Percentiles rank a stretch among this genome's conserved stretches.
phyloP scores from a whole-genome alignment of 495 filamentous ascomycete genomes.

The Penicilliopsis zonata region DNA sequence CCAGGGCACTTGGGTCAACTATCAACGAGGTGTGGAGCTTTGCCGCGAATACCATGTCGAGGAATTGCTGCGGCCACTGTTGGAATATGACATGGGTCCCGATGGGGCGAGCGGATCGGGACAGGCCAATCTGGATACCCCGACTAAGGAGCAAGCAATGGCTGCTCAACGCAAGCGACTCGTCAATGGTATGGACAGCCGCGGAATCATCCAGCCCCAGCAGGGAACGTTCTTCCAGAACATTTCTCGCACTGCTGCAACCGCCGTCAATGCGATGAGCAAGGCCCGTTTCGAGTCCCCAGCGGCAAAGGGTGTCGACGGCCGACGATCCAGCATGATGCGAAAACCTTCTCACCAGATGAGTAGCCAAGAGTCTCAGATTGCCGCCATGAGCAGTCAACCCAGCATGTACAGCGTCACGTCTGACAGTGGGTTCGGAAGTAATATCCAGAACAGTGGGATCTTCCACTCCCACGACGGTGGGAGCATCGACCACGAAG shows the following conservation, averaged over 20 bases:
- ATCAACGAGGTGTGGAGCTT: constrained; percentile 79
- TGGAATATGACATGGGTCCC: constrained; percentile 78
- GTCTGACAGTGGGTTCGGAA: constrained; percentile 51
- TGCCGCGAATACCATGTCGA: constrained; percentile 91
- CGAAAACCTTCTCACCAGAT: constrained; percentile 48
- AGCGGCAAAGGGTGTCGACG: constrained; percentile 43
- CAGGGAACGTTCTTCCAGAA: constrained; percentile 90
- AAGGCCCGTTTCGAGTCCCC: constrained; percentile 91
- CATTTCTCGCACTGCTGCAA: constrained; percentile 84
- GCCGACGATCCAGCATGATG: constrained; percentile 34
- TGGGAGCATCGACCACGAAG: constrained; percentile 36
- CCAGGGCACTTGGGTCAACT: constrained; percentile 96
- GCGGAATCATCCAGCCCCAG: constrained; percentile 47
- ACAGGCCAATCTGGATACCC: constrained; percentile 62
- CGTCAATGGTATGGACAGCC: constrained; percentile 57
- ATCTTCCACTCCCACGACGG: constrained; percentile 34
- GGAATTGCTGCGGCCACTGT: constrained; percentile 67
- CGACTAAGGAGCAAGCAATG: constrained; percentile 99
- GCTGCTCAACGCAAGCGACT: constrained; percentile 91
- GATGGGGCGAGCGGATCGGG: constrained; percentile 55
- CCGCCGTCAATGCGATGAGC: constrained; percentile 87
- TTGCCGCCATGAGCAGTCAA: constrained; percentile 45
- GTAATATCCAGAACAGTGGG: constrained; percentile 28
- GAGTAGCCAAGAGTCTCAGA: constrained; percentile 49
- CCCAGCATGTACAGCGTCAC: constrained; percentile 53